Conservation (phyloP, 2,329 filamentous ascomycete species). For the Fusarium tjaetaba region DNA sequence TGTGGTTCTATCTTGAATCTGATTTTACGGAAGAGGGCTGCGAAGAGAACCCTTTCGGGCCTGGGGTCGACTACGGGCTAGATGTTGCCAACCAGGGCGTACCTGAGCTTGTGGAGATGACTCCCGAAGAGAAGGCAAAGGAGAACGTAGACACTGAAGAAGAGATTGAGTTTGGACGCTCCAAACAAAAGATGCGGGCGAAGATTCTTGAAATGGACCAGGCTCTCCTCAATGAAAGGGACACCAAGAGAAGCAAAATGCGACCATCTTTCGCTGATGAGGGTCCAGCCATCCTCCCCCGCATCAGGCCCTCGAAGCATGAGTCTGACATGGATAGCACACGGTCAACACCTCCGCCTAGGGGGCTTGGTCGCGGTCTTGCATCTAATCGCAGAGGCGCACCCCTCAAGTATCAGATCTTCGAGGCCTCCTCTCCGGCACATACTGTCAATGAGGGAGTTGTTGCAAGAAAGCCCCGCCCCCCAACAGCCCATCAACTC, state of each 20-base stretch:
- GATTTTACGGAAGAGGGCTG: slow-evolving; percentile 91
- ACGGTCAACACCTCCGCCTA: slow-evolving; percentile 55
- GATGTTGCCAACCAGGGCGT: slow-evolving; percentile 75
- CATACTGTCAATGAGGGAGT: slow-evolving; percentile 65
- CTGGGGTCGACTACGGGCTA: slow-evolving; percentile 71
- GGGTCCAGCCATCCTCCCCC: slow-evolving; percentile 67
- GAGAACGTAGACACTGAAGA: slow-evolving; percentile 81
- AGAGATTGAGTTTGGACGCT: slow-evolving; percentile 75
- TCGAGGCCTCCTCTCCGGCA: slow-evolving; percentile 69
- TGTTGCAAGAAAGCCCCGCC: slow-evolving; percentile 72
- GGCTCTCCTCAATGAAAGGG: slow-evolving; percentile 70
- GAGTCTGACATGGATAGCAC: slow-evolving; percentile 60
- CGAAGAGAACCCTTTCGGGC: slow-evolving; percentile 89
- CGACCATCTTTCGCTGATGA: slow-evolving; percentile 58
- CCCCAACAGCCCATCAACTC: slow-evolving; percentile 82
- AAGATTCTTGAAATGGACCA: slow-evolving; percentile 81
- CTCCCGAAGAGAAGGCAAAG: slow-evolving; percentile 68
- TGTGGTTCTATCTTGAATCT: slow-evolving; percentile 99
- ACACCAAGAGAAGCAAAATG: slow-evolving; percentile 64
- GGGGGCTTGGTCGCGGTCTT: slow-evolving; percentile 43
- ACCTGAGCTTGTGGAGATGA: slow-evolving; percentile 72
- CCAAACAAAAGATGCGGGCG: slow-evolving; percentile 78
- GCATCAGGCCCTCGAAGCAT: slow-evolving; percentile 71
- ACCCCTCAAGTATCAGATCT: slow-evolving; percentile 67
- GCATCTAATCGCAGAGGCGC: slow-evolving; percentile 54